A percentile compares a stretch with the other conserved stretches of the same genome.
phyloP scores from a whole-genome alignment of 2,329 filamentous ascomycete species.

The Paracoccidioides brasiliensis region DNA sequence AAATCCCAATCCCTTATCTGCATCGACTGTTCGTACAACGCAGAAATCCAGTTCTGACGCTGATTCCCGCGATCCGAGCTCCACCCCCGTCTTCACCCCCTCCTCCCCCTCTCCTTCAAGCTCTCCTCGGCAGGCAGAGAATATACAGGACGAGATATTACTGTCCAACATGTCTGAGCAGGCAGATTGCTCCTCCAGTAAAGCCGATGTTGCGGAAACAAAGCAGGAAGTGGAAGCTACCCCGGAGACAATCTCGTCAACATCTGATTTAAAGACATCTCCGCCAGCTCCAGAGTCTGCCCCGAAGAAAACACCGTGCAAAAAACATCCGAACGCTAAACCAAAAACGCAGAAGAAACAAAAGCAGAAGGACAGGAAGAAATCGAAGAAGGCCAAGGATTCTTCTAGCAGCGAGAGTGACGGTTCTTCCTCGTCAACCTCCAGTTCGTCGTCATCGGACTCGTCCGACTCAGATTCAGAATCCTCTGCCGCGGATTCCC shows the following conservation, averaged over 20 bases:
- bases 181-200: constrained; percentile 9
- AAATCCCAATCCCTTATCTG: background rate
- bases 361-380: constrained; percentile 15
- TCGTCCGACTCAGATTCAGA: constrained; percentile 12
- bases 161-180: constrained; percentile 20
- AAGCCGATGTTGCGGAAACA: constrained; percentile 14
- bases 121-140: constrained; percentile 13
- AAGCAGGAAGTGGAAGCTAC: constrained; percentile 20
- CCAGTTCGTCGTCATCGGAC: constrained; percentile 11
- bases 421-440: constrained; percentile 6
- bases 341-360: constrained; percentile 13
- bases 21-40: background rate
- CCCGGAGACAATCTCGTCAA: constrained; percentile 17
- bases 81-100: constrained; percentile 14
- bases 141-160: constrained; percentile 1
- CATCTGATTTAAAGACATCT: constrained; percentile 14
- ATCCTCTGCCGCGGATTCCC: constrained; percentile 7
- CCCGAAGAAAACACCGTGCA: constrained; percentile 19
- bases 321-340: constrained; percentile 19
- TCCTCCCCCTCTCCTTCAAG: constrained; percentile 14
- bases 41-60: constrained; percentile 6
- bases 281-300: constrained; percentile 16
- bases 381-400: constrained; percentile 8
- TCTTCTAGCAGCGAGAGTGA: constrained; percentile 5
- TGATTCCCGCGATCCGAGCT: constrained; percentile 12